These are phyloP conservation scores for Wallacemonas sp. DNA, from an alignment of 208 protist genomes.

Conservation along the genomic window DNA sequence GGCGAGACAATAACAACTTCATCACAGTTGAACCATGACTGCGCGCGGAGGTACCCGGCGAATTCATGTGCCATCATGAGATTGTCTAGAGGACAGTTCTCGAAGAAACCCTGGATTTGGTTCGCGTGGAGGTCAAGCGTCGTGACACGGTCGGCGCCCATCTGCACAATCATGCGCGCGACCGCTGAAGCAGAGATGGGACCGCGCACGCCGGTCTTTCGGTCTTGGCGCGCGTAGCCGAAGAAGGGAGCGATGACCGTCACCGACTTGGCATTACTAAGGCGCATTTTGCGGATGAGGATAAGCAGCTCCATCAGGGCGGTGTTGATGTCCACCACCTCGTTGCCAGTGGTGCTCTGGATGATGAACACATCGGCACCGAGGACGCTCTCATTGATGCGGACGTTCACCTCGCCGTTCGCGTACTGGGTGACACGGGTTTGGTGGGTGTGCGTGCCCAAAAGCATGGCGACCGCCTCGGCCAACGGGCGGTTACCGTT, in stretches of 20 bases:
- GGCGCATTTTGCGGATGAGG: constrained; percentile 90
- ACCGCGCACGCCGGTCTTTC: constrained; percentile 90
- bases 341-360: constrained; percentile 93
- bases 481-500: constrained; percentile 90
- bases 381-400: constrained; percentile 94
- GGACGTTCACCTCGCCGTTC: constrained; percentile 91
- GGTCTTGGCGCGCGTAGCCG: constrained; percentile 93
- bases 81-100: constrained; percentile 93
- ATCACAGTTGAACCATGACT: constrained; percentile 76
- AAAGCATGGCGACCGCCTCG: constrained; percentile 80
- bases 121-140: constrained; percentile 94
- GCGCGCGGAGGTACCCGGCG: constrained; percentile 61
- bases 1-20: constrained; percentile 94
- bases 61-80: constrained; percentile 87
- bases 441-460: constrained; percentile 77
- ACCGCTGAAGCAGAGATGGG: constrained; percentile 95
- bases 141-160: constrained; percentile 91
- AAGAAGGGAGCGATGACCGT: constrained; percentile 96
- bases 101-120: constrained; percentile 97
- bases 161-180: constrained; percentile 90
- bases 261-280: constrained; percentile 87
- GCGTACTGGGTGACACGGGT: constrained; percentile 83
- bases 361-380: constrained; percentile 97
- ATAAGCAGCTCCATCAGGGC: constrained; percentile 96
- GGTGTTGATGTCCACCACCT: constrained; percentile 93